A percentile compares a stretch with the other conserved stretches of the same genome.
Conservation (phyloP, 2,329 filamentous ascomycete genomes). For the Paraphaeosphaeria sporulosa region DNA sequence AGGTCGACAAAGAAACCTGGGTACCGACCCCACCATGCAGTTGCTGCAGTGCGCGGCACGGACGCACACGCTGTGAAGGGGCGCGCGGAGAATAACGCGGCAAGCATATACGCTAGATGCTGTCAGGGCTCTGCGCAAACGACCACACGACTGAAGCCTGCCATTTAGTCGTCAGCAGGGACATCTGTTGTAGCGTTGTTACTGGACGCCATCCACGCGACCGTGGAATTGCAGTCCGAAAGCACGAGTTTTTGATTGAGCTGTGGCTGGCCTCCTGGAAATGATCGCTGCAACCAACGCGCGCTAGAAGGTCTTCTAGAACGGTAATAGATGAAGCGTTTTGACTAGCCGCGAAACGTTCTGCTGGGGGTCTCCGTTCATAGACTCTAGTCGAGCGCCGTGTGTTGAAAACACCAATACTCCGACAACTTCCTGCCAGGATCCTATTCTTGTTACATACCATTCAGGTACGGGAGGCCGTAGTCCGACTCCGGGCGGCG, state of each 20-base stretch:
- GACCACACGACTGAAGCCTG: background rate
- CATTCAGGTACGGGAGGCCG: slow-evolving; percentile 27
- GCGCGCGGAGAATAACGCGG: slow-evolving; percentile 29
- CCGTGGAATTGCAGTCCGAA: slow-evolving; percentile 19
- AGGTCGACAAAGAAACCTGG: slow-evolving; percentile 28
- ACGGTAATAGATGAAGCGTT: slow-evolving; percentile 29
- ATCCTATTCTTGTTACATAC: slow-evolving; percentile 13
- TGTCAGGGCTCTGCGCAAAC: slow-evolving; percentile 9
- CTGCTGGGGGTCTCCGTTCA: background rate
- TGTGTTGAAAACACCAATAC: background rate
- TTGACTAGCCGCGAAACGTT: slow-evolving; percentile 15
- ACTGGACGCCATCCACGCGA: background rate
- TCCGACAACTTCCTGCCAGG: background rate
- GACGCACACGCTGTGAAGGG: slow-evolving; percentile 18
- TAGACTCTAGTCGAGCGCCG: background rate
- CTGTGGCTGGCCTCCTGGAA: slow-evolving; percentile 18
- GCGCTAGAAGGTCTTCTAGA: slow-evolving; percentile 38
- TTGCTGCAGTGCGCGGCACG: slow-evolving; percentile 26
- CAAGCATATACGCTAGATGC: slow-evolving; percentile 8
- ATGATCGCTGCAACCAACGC: slow-evolving; percentile 36
- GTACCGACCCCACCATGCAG: slow-evolving; percentile 36
- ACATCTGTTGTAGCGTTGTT: slow-evolving; percentile 3
- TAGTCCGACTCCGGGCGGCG: slow-evolving; percentile 14
- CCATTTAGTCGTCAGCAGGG: slow-evolving; percentile 6
- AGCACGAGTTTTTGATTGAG: slow-evolving; percentile 22